Conservation (phyloP, 768 basidiomycete genomes). For the Lactifluus rugatus region DNA sequence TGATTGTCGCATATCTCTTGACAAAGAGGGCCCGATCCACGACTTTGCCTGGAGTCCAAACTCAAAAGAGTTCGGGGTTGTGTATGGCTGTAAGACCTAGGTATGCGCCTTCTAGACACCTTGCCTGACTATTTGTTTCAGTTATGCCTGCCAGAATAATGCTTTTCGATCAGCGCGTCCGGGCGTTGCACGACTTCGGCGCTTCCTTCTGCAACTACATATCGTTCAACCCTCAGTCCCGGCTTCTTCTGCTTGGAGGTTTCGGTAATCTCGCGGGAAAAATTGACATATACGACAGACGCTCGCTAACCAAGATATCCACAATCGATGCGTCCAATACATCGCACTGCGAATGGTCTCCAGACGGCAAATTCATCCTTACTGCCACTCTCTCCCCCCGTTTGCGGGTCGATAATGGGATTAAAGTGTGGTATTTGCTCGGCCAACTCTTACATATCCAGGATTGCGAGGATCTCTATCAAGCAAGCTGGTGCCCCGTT, state of each 20-base stretch:
- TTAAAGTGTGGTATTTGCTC: conserved; percentile 92
- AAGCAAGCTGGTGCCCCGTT: conserved; percentile 73
- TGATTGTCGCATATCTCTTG: conserved; percentile 78
- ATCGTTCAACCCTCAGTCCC: conserved; percentile 88
- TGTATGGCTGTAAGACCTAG: conserved; percentile 82
- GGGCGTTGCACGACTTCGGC: conserved; percentile 84
- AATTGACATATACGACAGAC: conserved; percentile 85
- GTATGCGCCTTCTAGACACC: neutral
- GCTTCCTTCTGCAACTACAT: conserved; percentile 85
- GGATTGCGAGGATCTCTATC: conserved; percentile 79
- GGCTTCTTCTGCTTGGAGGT: conserved; percentile 81
- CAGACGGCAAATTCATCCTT: conserved; percentile 84
- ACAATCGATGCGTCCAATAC: conserved; percentile 87
- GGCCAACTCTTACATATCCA: conserved; percentile 85
- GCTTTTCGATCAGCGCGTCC: conserved; percentile 86
- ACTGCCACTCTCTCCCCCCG: conserved; percentile 95
- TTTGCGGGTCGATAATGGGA: conserved; percentile 91
- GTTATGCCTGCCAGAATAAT: conserved; percentile 94
- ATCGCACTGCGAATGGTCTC: conserved; percentile 91
- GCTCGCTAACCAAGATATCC: conserved; percentile 68
- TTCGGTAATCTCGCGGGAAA: conserved; percentile 97
- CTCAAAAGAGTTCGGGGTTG: conserved; percentile 92
- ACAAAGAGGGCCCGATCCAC: conserved; percentile 96
- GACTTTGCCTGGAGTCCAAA: conserved; percentile 96
- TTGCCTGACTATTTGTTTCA: conserved; percentile 24